Evolutionary conservation across 73 alveolate genomes (phyloP), one percentile per base, ranked within the genome.

Genomic region (Paramecium caudatum): DNA sequence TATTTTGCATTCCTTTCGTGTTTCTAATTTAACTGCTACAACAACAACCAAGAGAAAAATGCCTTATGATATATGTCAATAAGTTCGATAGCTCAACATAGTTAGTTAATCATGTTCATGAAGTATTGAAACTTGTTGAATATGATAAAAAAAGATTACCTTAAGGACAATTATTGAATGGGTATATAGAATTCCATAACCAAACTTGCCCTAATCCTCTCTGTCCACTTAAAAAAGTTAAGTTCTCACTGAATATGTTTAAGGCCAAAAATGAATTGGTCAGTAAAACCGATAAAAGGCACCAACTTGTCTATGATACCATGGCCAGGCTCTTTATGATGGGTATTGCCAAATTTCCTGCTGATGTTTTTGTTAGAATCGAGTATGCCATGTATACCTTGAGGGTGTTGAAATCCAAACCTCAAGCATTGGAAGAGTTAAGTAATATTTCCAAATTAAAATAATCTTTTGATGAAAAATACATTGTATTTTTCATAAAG

Each of bases 101-200:
- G 65, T 70, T 86, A 16, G 84, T 86, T 19, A 78, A 86, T 41
- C 93, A 86, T 86, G 93, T 61, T 8, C 74, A 41, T 63, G 82
- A 86, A 62, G 93, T 86, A 0, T 12, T 62, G 12, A 86, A 86
- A 23, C 36, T 86, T 12, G 84, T 86, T 4, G 90, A 86, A 39
- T 49, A 62, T 33, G 93, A 86, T 63, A 86, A 62, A 78, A 86
- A 63, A 63, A 86, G 68, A 39, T 46, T 78, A 37, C 82, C 82
- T 5, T 61, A 70, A 21, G 93, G 93, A 9, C 43, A 86, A 62
- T 46, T 86, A 10, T 13, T 86, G 27, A 86, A 86, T 12, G 93
- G 93, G 6, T 86, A 86, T 30, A 86, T 86, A 16, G 93, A 86
- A 63, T 86, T 86, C 46, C 93, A 86, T 23, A 86, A 86, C 23